Base-by-base conservation (phyloP, 2,329 filamentous ascomycete species). In the Aurifilum marmelostoma region DNA sequence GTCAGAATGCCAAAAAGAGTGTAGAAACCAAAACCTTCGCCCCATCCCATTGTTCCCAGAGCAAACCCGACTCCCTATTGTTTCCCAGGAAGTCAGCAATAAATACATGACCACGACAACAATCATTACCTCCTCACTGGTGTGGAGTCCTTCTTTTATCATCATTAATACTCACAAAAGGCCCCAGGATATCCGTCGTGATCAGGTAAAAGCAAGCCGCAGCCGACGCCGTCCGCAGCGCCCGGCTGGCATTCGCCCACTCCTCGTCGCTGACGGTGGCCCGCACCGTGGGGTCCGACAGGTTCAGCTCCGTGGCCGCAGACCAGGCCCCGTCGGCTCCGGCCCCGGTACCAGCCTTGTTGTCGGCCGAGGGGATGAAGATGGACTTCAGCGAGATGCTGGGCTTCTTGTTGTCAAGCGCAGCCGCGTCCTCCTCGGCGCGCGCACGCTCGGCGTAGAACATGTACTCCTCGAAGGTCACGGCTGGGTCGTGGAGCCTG, bases 161-260 rank as follows among this genome's bases (percentile, higher is more conserved):
- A n/a, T n/a, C n/a, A n/a, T n/a, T n/a, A n/a, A n/a, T 4, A 60
- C 64, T 66, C 24, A 66, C 64, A 67, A 77, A 82, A 0, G 80
- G 81, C 0, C 81, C 81, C 12, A 83, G 72, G 60, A 83, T 79
- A 69, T 83, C 81, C 1, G 81, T 83, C 3, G 82, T 83, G 69
- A 83, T 83, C 60, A 83, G 75, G 66, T 81, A 83, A 71, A 84
- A 84, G 60, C 80, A 77, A 8, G 81, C 79, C 11, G 81, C 80
- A 76, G 79, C 79, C 2, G 77, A 78, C 0, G 82, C 83, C 0
- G 82, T 84, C 9, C 83, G 76, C 60, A 82, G 67, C 7, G 80
- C 79, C 34, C 82, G 79, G 18, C 69, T 69, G 1, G 71, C 69
- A 18, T 71, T 71, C 37, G 67, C 66, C 69, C 69, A 71, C 60